A percentile compares a stretch with the other conserved stretches of the same genome.
Evolutionary conservation across 2,329 filamentous ascomycete species (phyloP).

Genomic region (Scedosporium boydii): DNA sequence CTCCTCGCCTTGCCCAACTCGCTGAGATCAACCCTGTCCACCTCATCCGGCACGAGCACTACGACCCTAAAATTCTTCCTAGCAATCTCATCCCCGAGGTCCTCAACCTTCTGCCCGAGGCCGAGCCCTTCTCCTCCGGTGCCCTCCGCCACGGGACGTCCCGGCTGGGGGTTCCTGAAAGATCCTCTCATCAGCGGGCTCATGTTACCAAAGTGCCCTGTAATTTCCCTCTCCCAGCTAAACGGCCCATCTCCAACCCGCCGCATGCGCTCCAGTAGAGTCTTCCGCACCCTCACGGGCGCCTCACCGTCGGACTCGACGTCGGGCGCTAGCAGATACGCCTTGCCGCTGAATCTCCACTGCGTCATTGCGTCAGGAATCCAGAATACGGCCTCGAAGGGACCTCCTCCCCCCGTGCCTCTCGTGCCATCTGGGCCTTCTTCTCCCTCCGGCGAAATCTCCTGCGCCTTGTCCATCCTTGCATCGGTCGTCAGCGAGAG

Average conservation of each 20-base stretch:
- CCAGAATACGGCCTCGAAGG: slow-evolving; percentile 83
- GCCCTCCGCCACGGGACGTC: slow-evolving; percentile 38
- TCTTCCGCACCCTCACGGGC: slow-evolving; percentile 42
- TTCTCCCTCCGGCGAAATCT: slow-evolving; percentile 45
- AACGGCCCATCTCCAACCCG: slow-evolving; percentile 42
- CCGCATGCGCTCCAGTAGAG: slow-evolving; percentile 56
- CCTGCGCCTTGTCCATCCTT: slow-evolving; percentile 72
- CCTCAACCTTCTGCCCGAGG: slow-evolving; percentile 56
- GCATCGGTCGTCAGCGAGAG: slow-evolving; percentile 80
- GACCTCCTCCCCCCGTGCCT: slow-evolving; percentile 53
- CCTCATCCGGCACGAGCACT: slow-evolving; percentile 68
- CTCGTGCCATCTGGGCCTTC: slow-evolving; percentile 29
- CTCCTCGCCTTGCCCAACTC: slow-evolving; percentile 54
- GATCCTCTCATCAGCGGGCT: slow-evolving; percentile 69
- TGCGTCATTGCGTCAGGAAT: slow-evolving; percentile 59
- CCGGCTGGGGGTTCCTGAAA: slow-evolving; percentile 65
- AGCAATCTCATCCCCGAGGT: slow-evolving; percentile 61
- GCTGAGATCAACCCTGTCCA: slow-evolving; percentile 65
- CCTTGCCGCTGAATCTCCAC: slow-evolving; percentile 74
- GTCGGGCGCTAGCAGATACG: slow-evolving; percentile 65
- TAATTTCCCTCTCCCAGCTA: slow-evolving; percentile 73
- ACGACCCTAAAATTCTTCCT: slow-evolving; percentile 72
- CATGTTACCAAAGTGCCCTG: slow-evolving; percentile 83
- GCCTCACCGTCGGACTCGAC: slow-evolving; percentile 33
- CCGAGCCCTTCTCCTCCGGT: slow-evolving; percentile 27